Base-by-base conservation (phyloP, 139 green algal genomes). In the Marvania coccoides region DNA sequence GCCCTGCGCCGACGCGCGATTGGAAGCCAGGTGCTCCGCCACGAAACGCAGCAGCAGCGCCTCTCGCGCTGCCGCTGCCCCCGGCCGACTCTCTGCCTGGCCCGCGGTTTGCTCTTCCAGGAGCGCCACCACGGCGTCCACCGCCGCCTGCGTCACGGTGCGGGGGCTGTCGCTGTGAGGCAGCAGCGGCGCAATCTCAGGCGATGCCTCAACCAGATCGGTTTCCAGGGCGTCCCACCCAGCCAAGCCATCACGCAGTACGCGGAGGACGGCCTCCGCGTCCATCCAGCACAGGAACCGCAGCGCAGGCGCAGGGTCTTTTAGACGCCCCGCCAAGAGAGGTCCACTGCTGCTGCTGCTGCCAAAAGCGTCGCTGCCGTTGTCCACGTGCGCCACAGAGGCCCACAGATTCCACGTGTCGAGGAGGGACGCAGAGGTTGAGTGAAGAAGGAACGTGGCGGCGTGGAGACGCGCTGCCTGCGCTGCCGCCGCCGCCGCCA, bases 171-270 rank as follows among this genome's bases (percentile, higher is more conserved):
- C 19, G 19, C 42, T 51, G 19, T 19, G 19, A 28, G 19, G 19
- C 19, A 51, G 19, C 19, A 51, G 19, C 19, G 42, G 42, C 42
- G 19, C 42, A 28, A 51, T 19, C 42, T 51, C 28, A 47, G 57
- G 57, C 38, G 36, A 58, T 5, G 4, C 10, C 9, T 77, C 64
- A 5, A 42, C 19, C 13, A 81, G 61, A 58, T 78, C 78, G n/a
- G 51, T 53, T 42, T 84, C 75, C 38, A 79, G 47, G 0, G 75
- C 72, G 19, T 87, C 79, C 79, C 81, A 87, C 15, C 57, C 63
- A 10, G 40, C 47, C 37, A 87, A 31, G 3, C 33, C 70, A 35
- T 84, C 54, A 10, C 34, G 29, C 53, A 87, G 39, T 37, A 87
- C 31, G 26, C 26, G 24, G 4, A 84, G 55, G 40, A 63, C 34